These are phyloP conservation scores for Apiospora saccharicola DNA, from an alignment of 2,329 filamentous ascomycete species.

Conservation along the genomic window DNA sequence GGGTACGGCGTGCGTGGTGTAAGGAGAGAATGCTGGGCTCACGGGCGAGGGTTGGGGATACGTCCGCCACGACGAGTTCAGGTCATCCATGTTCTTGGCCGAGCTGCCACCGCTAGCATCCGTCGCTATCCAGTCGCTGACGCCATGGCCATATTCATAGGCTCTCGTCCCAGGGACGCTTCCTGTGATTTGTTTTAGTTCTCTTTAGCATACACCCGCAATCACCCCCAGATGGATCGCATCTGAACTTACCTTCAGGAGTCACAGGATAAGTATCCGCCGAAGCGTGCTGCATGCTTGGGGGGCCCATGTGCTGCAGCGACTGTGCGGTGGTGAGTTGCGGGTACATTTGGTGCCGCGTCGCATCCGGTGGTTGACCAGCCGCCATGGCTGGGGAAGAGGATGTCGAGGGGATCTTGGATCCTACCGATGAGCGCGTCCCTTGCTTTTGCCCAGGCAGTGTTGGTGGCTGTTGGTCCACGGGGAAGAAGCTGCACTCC, in stretches of 20 bases:
- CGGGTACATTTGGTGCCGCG: slow-evolving; percentile 50
- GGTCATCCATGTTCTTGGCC: slow-evolving; percentile 51
- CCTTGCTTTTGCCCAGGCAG: slow-evolving; percentile 53
- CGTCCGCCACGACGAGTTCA: slow-evolving; percentile 56
- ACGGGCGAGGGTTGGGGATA: slow-evolving; percentile 60
- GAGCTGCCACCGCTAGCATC: slow-evolving; percentile 47
- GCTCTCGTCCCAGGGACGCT: slow-evolving; percentile 43
- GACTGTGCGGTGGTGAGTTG: slow-evolving; percentile 49
- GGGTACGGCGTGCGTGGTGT: slow-evolving; percentile 50
- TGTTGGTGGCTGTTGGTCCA: slow-evolving; percentile 72
- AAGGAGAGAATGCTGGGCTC: slow-evolving; percentile 58
- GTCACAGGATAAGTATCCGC: background rate
- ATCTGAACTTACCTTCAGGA: background rate
- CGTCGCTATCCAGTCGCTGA: slow-evolving; percentile 54
- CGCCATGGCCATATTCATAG: slow-evolving; percentile 50
- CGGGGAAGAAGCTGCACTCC: slow-evolving; percentile 90
- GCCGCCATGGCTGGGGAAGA: slow-evolving; percentile 56
- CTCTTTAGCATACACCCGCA: background rate
- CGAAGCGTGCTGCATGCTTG: slow-evolving; percentile 45
- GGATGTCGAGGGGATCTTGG: slow-evolving; percentile 52
- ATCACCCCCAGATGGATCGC: background rate
- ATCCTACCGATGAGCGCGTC: slow-evolving; percentile 47
- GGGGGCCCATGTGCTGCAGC: slow-evolving; percentile 54
- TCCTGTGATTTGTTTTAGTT: slow-evolving; percentile 41
- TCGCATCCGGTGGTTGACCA: slow-evolving; percentile 51